These are phyloP conservation scores for Chlamydomonas incerta DNA, from an alignment of 139 green algal genomes.

Conservation along the genomic window DNA sequence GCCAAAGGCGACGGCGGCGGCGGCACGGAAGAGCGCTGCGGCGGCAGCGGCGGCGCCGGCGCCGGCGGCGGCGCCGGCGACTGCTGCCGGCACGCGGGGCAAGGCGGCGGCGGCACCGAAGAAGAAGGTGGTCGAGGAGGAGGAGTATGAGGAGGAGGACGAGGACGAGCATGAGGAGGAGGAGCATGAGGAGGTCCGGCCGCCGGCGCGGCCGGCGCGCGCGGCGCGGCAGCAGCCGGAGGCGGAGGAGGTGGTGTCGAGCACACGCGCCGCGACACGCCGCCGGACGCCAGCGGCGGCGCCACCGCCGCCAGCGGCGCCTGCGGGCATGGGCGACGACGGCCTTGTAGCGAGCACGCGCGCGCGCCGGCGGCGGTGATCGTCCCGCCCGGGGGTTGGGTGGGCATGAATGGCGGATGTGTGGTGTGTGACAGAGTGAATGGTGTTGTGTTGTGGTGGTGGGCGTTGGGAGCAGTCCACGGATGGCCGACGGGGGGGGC, in stretches of 20 bases:
- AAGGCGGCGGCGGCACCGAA: background rate
- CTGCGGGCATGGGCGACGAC: background rate
- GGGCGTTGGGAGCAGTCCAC: no score
- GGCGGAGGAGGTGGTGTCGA: background rate
- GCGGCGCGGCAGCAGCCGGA: background rate
- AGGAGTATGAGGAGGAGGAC: background rate
- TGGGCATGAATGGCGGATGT: no score
- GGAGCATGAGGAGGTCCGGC: background rate
- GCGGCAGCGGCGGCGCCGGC: background rate
- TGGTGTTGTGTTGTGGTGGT: no score
- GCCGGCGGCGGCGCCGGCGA: background rate
- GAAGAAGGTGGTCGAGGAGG: background rate
- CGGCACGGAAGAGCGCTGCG: no score
- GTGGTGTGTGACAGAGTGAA: no score
- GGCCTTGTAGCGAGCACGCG: conserved; percentile 12
- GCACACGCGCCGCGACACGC: no score
- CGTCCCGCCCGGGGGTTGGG: background rate
- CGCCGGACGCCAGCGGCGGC: background rate
- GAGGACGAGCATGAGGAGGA: background rate
- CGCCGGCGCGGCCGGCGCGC: no score
- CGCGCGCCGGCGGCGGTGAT: background rate
- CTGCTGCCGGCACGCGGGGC: background rate
- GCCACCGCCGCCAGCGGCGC: background rate
- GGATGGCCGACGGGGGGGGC: no score
- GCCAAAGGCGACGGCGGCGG: no score